phyloP scores from a whole-genome alignment of 176 grass and related monocot genomes.

The Zea luxurians region DNA sequence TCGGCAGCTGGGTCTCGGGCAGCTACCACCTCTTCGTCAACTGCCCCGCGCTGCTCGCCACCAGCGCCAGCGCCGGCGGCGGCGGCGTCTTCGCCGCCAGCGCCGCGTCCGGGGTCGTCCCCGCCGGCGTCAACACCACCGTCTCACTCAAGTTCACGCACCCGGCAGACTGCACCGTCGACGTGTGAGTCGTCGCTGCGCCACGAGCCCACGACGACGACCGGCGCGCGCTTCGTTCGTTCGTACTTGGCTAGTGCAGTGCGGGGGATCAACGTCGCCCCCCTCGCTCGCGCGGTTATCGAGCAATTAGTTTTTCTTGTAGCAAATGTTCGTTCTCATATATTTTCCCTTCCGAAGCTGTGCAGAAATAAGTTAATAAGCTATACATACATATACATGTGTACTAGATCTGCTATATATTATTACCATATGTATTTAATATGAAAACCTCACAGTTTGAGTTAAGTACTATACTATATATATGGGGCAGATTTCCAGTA shows the following conservation, averaged over 20 bases:
- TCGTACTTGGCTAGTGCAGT: no score
- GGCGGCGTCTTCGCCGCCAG: conserved; percentile 36
- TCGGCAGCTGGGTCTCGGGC: conserved; percentile 74
- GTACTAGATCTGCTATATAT: background rate
- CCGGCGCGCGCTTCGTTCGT: no score
- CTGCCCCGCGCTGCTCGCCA: conserved; percentile 72
- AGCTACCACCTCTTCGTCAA: conserved; percentile 73
- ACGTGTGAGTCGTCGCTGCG: background rate
- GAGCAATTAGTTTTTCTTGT: background rate
- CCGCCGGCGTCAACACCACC: background rate
- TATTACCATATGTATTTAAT: no score
- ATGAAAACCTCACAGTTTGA: no score
- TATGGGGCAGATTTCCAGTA: no score
- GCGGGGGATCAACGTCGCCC: no score
- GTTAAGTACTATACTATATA: no score
- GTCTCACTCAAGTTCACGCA: conserved; percentile 64
- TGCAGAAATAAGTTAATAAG: conserved; percentile 46
- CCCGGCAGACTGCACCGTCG: conserved; percentile 59
- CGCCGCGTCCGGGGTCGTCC: background rate
- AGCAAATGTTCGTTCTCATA: background rate
- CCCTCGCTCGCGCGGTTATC: no score
- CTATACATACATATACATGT: background rate
- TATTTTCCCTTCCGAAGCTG: conserved; percentile 12
- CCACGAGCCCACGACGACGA: background rate
- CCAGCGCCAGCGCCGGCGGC: conserved; percentile 21